Percentiles rank a stretch among this genome's conserved stretches.
Conservation (phyloP, 129 eudicot genomes). For the Heracleum sosnowskyi region DNA sequence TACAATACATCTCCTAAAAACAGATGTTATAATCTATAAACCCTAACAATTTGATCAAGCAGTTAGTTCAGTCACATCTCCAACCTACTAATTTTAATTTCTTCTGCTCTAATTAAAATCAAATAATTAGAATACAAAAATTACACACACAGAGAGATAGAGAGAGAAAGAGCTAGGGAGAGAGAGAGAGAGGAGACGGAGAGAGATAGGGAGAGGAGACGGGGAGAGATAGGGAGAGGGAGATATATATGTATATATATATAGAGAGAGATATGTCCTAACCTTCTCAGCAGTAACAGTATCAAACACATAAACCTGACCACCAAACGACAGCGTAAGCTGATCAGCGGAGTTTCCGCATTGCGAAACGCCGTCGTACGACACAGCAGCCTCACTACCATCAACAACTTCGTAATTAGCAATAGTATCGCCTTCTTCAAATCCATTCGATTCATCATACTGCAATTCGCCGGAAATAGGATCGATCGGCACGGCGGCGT, state of each 20-base stretch:
- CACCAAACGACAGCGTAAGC: slow-evolving; percentile 61
- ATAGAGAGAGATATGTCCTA: not conserved
- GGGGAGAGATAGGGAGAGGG: not conserved
- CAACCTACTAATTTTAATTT: not conserved
- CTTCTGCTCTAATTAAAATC: not conserved
- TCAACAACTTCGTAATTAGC: slow-evolving; percentile 32
- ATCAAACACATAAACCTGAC: slow-evolving; percentile 64
- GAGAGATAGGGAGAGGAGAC: too few species aligned
- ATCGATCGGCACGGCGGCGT: slow-evolving; percentile 14
- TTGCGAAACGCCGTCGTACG: slow-evolving; percentile 10
- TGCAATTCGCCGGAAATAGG: slow-evolving; percentile 17
- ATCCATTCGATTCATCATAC: slow-evolving; percentile 12
- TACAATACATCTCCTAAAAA: not conserved
- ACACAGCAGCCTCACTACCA: slow-evolving; percentile 7
- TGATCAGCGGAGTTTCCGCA: slow-evolving; percentile 31
- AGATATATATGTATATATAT: too few species aligned
- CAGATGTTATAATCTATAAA: not conserved
- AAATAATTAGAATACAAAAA: not conserved
- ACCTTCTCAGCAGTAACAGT: slow-evolving; percentile 62
- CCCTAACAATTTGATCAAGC: not conserved
- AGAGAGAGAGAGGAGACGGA: not conserved
- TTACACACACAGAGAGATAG: not conserved
- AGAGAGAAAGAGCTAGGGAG: too few species aligned
- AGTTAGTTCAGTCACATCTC: not conserved
- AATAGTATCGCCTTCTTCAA: slow-evolving; percentile 24